Percentiles rank a stretch among this genome's conserved stretches.
These are phyloP conservation scores for Penicillium sp. DNA, from an alignment of 2,329 filamentous ascomycete species.

Conservation along the genomic window DNA sequence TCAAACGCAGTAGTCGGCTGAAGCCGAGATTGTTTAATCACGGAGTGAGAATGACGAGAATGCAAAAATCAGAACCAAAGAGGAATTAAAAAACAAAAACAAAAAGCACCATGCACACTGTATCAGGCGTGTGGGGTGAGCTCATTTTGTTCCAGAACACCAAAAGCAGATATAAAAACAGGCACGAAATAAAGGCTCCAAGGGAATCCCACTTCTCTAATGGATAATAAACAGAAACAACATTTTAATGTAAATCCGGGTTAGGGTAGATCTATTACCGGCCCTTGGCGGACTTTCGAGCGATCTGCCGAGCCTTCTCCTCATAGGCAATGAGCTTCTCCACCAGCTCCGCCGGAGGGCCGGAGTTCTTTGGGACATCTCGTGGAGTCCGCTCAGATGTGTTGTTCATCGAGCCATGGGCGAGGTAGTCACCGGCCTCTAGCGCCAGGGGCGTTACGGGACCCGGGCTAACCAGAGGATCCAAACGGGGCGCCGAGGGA, in stretches of 20 bases:
- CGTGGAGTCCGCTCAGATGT: constrained; percentile 21
- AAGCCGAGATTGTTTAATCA: not conserved
- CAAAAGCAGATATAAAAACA: constrained; percentile 2
- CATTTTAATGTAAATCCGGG: constrained; percentile 14
- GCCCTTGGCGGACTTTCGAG: constrained; percentile 29
- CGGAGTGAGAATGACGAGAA: not conserved
- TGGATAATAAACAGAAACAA: constrained; percentile 1
- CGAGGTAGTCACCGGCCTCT: constrained; percentile 44
- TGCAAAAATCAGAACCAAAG: not conserved
- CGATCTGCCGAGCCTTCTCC: constrained; percentile 33
- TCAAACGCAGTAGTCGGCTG: not conserved
- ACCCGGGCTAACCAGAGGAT: constrained; percentile 48
- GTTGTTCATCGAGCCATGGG: constrained; percentile 31
- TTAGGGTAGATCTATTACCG: constrained; percentile 22
- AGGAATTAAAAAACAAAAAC: not conserved
- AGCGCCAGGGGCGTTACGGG: constrained; percentile 48
- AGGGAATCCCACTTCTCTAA: not conserved
- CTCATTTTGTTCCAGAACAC: constrained; percentile 18
- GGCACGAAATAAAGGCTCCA: not conserved
- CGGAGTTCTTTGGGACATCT: constrained; percentile 21
- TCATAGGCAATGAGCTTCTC: constrained; percentile 38
- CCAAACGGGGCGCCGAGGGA: constrained; percentile 47
- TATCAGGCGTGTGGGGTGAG: not conserved
- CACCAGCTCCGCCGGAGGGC: constrained; percentile 34
- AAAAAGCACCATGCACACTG: not conserved